These are phyloP conservation scores for Pyracantha coccinea DNA, from an alignment of 331 rosid genomes.

Conservation along the genomic window DNA sequence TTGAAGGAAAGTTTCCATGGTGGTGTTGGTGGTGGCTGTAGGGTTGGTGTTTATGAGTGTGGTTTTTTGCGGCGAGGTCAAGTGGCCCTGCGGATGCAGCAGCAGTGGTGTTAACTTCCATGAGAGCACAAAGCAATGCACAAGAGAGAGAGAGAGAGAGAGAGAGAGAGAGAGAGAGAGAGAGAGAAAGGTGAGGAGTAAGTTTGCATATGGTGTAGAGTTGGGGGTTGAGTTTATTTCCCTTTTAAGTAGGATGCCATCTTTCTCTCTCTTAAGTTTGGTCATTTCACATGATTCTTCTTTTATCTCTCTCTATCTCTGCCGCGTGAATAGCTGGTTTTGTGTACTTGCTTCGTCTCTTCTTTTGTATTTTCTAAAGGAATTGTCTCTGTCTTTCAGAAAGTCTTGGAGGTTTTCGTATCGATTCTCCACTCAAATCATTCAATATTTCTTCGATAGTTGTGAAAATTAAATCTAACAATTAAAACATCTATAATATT, in stretches of 20 bases:
- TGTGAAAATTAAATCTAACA: not conserved
- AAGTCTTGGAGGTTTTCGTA: slow-evolving; percentile 6
- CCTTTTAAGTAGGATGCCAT: slow-evolving; percentile 19
- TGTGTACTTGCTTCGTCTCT: slow-evolving; percentile 34
- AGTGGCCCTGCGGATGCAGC: slow-evolving; percentile 30
- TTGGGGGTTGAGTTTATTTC: slow-evolving; percentile 24
- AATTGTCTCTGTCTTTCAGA: slow-evolving; percentile 40
- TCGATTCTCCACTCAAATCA: not conserved
- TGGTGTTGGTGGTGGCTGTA: slow-evolving; percentile 16
- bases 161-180: slow-evolving; percentile 15
- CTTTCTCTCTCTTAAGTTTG: not conserved
- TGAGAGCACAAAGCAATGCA: slow-evolving; percentile 32
- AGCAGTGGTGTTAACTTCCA: slow-evolving; percentile 49
- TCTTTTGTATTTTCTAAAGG: slow-evolving; percentile 35
- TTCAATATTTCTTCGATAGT: not conserved
- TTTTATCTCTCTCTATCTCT: slow-evolving; percentile 31
- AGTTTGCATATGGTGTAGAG: slow-evolving; percentile 7
- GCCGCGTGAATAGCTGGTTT: slow-evolving; percentile 31
- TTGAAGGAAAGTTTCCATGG: slow-evolving; percentile 44
- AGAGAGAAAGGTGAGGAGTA: slow-evolving; percentile 21
- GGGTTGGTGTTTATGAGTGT: slow-evolving; percentile 18
- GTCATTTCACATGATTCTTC: slow-evolving; percentile 20
- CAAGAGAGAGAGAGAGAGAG: slow-evolving; percentile 7
- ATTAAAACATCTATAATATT: not conserved
- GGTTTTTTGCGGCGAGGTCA: slow-evolving; percentile 17